phyloP scores from a whole-genome alignment of 768 basidiomycete species.

The Suillus lakei region DNA sequence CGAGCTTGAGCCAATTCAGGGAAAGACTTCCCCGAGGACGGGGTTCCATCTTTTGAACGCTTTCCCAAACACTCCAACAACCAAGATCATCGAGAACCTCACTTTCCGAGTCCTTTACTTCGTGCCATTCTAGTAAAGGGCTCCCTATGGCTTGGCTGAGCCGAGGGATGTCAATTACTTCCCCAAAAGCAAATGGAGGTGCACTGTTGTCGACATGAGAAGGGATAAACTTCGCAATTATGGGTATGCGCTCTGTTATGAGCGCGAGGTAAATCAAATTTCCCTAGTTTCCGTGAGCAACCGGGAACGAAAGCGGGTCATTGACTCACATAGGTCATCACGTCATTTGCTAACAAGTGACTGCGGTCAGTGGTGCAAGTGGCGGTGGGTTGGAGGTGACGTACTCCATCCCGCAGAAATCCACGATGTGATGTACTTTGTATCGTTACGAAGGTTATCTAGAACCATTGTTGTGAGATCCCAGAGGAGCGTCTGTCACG shows the following conservation, averaged over 20 bases:
- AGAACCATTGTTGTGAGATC: not conserved
- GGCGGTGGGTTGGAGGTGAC: constrained; percentile 26
- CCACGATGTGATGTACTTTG: constrained; percentile 75
- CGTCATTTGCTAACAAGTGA: constrained; percentile 64
- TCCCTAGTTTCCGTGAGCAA: constrained; percentile 42
- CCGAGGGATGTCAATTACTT: constrained; percentile 63
- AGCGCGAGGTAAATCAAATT: constrained; percentile 65
- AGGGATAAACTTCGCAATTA: constrained; percentile 62
- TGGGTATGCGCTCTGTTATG: constrained; percentile 62
- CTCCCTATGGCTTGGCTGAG: constrained; percentile 47
- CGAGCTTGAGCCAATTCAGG: constrained; percentile 12
- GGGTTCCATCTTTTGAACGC: constrained; percentile 19
- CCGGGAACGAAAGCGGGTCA: not conserved
- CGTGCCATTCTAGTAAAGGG: constrained; percentile 66
- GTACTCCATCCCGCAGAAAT: constrained; percentile 78
- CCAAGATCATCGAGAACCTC: constrained; percentile 32
- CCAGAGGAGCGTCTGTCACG: too few species aligned
- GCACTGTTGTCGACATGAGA: constrained; percentile 56
- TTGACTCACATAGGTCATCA: constrained; percentile 66
- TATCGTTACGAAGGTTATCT: constrained; percentile 68
- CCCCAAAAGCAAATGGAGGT: constrained; percentile 58
- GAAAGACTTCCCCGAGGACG: constrained; percentile 17
- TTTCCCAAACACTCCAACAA: constrained; percentile 28
- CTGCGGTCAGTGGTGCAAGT: constrained; percentile 2
- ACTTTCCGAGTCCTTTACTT: constrained; percentile 56